Evolutionary conservation across 2,329 filamentous ascomycete species (phyloP).

Genomic region (Podosphaera xanthii): DNA sequence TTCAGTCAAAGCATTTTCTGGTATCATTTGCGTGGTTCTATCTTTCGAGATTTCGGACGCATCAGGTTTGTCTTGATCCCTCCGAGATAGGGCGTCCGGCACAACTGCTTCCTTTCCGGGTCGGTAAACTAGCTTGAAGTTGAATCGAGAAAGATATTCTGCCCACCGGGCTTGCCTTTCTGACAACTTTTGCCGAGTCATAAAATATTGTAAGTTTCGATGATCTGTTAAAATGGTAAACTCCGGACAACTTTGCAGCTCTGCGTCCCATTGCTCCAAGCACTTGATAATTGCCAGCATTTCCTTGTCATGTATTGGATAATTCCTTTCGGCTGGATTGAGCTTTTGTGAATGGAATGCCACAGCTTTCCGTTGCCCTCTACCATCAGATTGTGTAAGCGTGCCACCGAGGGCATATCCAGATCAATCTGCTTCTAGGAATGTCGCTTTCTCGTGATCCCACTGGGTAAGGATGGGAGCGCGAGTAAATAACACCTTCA

Average conservation of each 20-base stretch:
- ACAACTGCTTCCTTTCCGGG: background rate
- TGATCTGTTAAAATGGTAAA: background rate
- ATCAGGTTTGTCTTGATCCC: background rate
- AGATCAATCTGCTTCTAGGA: background rate
- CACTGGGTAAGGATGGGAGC: background rate
- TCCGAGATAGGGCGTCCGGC: background rate
- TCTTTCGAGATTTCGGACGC: no score
- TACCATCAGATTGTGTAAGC: background rate
- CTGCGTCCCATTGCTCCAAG: background rate
- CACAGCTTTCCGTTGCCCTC: no score
- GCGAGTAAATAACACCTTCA: background rate
- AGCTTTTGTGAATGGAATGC: background rate
- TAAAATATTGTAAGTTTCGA: background rate
- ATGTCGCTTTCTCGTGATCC: background rate
- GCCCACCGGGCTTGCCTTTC: background rate
- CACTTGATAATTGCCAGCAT: background rate
- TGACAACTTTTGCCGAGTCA: background rate
- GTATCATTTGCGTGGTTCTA: no score
- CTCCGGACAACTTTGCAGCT: background rate
- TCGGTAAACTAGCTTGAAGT: background rate
- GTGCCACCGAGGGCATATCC: background rate
- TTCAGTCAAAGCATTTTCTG: background rate
- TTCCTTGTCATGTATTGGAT: background rate
- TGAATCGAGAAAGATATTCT: background rate
- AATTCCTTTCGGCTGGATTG: background rate